A percentile compares a stretch with the other conserved stretches of the same genome.
phyloP scores from a whole-genome alignment of 1,284 basidiomycete species.

The Mycena citricolor region DNA sequence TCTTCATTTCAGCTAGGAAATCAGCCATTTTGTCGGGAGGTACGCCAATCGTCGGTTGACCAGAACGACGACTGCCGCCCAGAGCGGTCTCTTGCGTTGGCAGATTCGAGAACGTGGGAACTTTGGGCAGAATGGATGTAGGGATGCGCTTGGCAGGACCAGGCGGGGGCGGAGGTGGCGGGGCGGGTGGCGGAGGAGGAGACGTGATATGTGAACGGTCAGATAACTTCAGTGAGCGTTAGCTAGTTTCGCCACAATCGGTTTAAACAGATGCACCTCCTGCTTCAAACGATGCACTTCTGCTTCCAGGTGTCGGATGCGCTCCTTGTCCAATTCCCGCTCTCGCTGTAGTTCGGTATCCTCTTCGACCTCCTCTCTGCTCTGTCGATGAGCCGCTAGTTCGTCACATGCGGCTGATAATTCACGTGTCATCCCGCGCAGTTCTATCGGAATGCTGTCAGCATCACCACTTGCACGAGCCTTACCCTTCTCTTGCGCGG shows the following conservation, averaged over 20 bases:
- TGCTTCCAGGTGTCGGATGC: slow-evolving; percentile 64
- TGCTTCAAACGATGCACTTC: slow-evolving; percentile 61
- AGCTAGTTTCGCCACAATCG: not conserved
- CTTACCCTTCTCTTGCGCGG: too few species aligned
- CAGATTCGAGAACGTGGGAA: slow-evolving; percentile 63
- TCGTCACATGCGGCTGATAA: too few species aligned
- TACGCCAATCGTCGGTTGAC: slow-evolving; percentile 66
- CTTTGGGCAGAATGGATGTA: slow-evolving; percentile 43
- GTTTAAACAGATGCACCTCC: slow-evolving; percentile 46
- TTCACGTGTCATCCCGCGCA: too few species aligned
- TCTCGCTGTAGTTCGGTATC: slow-evolving; percentile 40
- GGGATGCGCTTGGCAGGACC: slow-evolving; percentile 32
- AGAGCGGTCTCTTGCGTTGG: too few species aligned
- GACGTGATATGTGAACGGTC: slow-evolving; percentile 35
- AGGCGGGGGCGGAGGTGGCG: slow-evolving; percentile 43
- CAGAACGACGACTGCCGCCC: slow-evolving; percentile 46
- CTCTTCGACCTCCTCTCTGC: slow-evolving; percentile 28
- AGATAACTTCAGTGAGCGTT: slow-evolving; percentile 43
- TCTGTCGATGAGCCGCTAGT: too few species aligned
- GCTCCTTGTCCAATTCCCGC: slow-evolving; percentile 55
- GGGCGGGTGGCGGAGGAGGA: slow-evolving; percentile 52
- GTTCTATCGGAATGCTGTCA: too few species aligned
- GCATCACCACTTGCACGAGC: too few species aligned
- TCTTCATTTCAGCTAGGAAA: slow-evolving; percentile 77
- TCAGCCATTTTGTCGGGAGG: slow-evolving; percentile 78